Conservation (phyloP, 805 yeast species). For the Alloascoidea hylecoeti region DNA sequence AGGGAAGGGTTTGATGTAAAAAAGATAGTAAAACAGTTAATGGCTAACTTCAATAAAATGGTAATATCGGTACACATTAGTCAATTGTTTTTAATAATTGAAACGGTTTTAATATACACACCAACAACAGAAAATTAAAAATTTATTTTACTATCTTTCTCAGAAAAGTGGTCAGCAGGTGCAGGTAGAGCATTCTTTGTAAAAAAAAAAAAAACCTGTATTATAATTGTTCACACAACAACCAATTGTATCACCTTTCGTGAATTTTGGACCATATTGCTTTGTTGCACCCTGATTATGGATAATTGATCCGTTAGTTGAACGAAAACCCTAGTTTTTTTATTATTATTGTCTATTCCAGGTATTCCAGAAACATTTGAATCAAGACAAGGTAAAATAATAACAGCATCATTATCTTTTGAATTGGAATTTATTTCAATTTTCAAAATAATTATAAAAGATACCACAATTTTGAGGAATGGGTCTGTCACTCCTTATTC, state of each 20-base stretch:
- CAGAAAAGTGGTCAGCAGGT: too few relatives aligned
- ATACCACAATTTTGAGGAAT: conserved; percentile 28
- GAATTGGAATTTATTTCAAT: conserved; percentile 23
- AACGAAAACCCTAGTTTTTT: conserved; percentile 40
- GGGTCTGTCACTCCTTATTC: conserved; percentile 6
- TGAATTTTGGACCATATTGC: conserved; percentile 29
- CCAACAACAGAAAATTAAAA: too few relatives aligned
- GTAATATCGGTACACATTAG: too few relatives aligned
- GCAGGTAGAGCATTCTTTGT: conserved; percentile 75
- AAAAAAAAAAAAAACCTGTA: conserved; percentile 48
- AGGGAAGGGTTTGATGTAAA: too few relatives aligned
- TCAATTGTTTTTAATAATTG: too few relatives aligned
- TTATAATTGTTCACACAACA: conserved; percentile 67
- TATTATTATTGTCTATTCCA: conserved; percentile 30
- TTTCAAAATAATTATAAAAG: conserved; percentile 40
- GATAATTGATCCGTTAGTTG: conserved; percentile 31
- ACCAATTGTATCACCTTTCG: conserved; percentile 57
- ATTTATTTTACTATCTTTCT: too few relatives aligned
- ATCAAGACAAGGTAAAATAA: conserved; percentile 28
- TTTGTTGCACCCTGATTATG: conserved; percentile 24
- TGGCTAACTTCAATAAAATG: too few relatives aligned
- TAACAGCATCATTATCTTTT: conserved; percentile 23
- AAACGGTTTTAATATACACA: too few relatives aligned
- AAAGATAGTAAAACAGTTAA: too few relatives aligned
- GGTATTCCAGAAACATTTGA: conserved; percentile 23